Conservation (phyloP, 1,139 yeast genomes). For the Lodderomyces margitis region DNA sequence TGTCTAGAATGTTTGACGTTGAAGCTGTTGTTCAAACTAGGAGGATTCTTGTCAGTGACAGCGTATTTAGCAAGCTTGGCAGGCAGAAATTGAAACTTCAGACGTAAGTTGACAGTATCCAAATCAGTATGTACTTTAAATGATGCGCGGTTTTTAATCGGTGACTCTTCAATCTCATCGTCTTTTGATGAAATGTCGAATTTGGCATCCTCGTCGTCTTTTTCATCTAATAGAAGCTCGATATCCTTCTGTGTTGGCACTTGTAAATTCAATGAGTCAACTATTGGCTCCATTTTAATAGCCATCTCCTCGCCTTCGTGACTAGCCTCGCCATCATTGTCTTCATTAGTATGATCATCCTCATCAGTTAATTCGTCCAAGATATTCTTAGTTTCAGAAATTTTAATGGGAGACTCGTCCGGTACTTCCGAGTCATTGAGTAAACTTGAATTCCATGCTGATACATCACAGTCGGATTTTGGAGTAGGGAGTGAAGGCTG, state of each 20-base stretch:
- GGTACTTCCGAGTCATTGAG: conserved; percentile 38
- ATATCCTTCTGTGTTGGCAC: background rate
- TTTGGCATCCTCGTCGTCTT: background rate
- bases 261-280: background rate
- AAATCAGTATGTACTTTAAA: background rate
- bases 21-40: background rate
- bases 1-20: background rate
- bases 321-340: conserved; percentile 14
- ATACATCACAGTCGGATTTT: conserved; percentile 9
- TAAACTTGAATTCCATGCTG: conserved; percentile 21
- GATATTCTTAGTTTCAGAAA: conserved; percentile 14
- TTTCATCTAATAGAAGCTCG: background rate
- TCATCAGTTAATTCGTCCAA: conserved; percentile 18
- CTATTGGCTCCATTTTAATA: background rate
- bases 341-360: conserved; percentile 19
- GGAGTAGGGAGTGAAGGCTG: background rate
- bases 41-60: background rate
- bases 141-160: conserved; percentile 18
- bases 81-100: conserved; percentile 3
- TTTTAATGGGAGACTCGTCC: conserved; percentile 22
- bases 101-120: background rate
- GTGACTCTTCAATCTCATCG: conserved; percentile 46
- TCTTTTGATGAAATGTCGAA: conserved; percentile 26
- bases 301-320: background rate
- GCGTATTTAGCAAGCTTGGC: background rate